A percentile compares a stretch with the other conserved stretches of the same genome.
Conservation (phyloP, 495 filamentous ascomycete species). For the Aspergillus haitiensis region DNA sequence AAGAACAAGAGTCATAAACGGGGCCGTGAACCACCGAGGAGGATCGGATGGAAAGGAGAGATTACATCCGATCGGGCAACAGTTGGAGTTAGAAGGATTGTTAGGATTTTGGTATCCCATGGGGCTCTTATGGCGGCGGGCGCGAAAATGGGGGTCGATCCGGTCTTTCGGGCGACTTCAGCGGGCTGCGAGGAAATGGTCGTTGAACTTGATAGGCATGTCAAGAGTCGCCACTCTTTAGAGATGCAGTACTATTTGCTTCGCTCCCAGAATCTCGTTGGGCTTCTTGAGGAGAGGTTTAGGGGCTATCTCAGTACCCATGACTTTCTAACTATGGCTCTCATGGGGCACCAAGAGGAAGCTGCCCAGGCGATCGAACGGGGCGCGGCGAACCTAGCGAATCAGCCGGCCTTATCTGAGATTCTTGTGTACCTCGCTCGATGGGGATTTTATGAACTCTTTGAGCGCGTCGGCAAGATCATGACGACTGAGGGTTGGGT, state of each 20-base stretch:
- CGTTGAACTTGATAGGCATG: constrained; percentile 14
- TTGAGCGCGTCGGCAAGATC: constrained; percentile 20
- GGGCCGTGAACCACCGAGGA: neutral
- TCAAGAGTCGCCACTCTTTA: neutral
- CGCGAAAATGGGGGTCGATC: neutral
- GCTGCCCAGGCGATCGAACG: constrained; percentile 18
- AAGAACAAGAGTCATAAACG: neutral
- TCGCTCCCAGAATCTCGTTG: constrained; percentile 18
- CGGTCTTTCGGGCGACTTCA: neutral
- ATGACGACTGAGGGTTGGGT: constrained; percentile 20
- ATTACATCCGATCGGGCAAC: neutral
- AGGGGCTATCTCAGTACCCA: neutral
- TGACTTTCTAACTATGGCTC: constrained; percentile 9
- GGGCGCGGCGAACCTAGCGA: neutral
- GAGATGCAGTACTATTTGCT: constrained; percentile 9
- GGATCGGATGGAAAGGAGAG: neutral
- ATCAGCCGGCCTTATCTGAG: constrained; percentile 2
- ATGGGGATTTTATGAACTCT: constrained; percentile 26
- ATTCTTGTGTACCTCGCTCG: constrained; percentile 20
- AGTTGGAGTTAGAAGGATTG: neutral
- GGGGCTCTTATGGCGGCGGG: constrained; percentile 8
- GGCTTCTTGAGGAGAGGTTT: constrained; percentile 9
- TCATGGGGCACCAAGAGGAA: constrained; percentile 15
- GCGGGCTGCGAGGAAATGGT: constrained; percentile 22
- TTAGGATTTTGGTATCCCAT: neutral